phyloP scores from a whole-genome alignment of 768 basidiomycete species.

The Coprinopsis strossmayeri region DNA sequence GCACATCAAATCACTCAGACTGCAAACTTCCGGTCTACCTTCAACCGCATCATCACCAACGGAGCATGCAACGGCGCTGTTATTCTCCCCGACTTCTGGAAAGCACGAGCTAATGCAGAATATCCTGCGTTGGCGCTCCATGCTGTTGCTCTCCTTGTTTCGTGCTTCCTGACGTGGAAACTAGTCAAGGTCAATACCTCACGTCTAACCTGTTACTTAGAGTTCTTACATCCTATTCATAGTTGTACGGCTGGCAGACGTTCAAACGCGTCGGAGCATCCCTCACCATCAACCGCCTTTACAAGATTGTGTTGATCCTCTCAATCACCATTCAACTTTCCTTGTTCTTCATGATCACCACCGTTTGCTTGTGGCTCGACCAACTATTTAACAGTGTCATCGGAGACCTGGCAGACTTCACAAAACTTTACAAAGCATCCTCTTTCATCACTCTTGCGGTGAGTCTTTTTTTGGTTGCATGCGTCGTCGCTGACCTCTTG shows the following conservation, averaged over 20 bases:
- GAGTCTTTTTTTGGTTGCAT: too few species aligned
- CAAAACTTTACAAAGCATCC: slow-evolving; percentile 45
- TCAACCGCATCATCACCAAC: slow-evolving; percentile 49
- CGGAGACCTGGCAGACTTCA: slow-evolving; percentile 40
- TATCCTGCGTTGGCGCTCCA: slow-evolving; percentile 60
- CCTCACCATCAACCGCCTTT: slow-evolving; percentile 63
- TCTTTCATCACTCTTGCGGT: slow-evolving; percentile 55
- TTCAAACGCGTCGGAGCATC: slow-evolving; percentile 84
- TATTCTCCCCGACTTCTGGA: slow-evolving; percentile 62
- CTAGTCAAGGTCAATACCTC: slow-evolving; percentile 53
- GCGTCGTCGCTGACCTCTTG: too few species aligned
- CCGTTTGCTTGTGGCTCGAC: slow-evolving; percentile 73
- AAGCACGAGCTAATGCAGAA: slow-evolving; percentile 51
- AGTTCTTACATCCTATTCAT: background rate
- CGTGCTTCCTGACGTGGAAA: slow-evolving; percentile 63
- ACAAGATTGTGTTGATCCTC: slow-evolving; percentile 63
- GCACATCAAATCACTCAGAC: slow-evolving; percentile 62
- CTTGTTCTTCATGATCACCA: slow-evolving; percentile 67
- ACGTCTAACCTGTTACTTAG: background rate
- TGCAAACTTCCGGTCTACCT: slow-evolving; percentile 46
- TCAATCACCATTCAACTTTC: slow-evolving; percentile 73
- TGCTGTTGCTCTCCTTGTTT: slow-evolving; percentile 49
- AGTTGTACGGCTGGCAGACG: slow-evolving; percentile 82
- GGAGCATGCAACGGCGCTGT: slow-evolving; percentile 51
- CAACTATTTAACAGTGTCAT: slow-evolving; percentile 64